These are phyloP conservation scores for Halenospora varia DNA, from an alignment of 495 filamentous ascomycete species.

Conservation along the genomic window DNA sequence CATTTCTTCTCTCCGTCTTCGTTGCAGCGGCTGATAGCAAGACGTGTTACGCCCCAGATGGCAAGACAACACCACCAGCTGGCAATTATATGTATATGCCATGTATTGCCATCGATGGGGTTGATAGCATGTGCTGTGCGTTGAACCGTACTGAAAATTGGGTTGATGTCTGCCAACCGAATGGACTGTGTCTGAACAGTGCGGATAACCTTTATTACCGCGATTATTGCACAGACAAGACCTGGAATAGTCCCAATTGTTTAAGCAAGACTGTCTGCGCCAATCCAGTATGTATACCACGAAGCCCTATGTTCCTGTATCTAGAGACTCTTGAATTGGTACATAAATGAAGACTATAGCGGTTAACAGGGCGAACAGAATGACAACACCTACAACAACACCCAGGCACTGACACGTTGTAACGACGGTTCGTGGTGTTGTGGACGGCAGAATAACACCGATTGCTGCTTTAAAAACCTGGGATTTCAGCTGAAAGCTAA, in stretches of 20 bases:
- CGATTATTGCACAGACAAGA: background rate
- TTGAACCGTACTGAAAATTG: no score
- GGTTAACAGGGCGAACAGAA: background rate
- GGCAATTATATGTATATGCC: no score
- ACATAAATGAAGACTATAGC: background rate
- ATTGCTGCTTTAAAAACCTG: background rate
- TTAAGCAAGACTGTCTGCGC: background rate
- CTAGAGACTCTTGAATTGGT: no score
- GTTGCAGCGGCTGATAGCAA: no score
- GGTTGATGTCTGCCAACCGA: background rate
- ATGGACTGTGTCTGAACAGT: background rate
- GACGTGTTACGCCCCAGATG: no score
- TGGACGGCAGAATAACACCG: background rate
- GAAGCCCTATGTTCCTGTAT: no score
- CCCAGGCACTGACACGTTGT: background rate
- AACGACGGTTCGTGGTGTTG: background rate
- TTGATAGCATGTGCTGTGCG: no score
- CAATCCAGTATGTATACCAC: background rate
- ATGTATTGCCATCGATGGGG: no score
- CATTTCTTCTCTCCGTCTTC: no score
- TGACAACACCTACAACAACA: background rate
- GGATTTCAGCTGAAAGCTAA: background rate
- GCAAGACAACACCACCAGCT: no score
- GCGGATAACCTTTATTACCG: background rate
- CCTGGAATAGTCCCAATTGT: background rate